Conservation (phyloP, 805 yeast species). For the Saccharomycopsis oosterbeekiorum region DNA sequence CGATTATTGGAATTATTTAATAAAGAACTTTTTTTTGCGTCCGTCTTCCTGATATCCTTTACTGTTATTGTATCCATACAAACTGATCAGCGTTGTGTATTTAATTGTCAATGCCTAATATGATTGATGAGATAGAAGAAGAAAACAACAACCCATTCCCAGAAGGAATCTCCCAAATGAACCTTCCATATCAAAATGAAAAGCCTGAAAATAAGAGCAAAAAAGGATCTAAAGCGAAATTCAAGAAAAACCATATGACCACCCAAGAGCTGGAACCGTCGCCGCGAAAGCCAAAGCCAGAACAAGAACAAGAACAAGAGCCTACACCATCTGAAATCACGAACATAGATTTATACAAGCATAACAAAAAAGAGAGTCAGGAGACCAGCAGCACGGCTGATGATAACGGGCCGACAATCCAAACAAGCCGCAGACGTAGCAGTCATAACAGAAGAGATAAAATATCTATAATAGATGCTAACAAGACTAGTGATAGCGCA, state of each 20-base stretch:
- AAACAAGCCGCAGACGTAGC: background rate
- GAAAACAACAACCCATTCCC: conserved; percentile 19
- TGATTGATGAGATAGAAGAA: conserved; percentile 11
- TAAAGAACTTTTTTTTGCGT: background rate
- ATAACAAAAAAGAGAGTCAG: background rate
- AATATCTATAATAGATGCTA: conserved; percentile 59
- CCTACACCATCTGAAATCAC: background rate
- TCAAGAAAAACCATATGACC: background rate
- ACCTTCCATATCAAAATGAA: conserved; percentile 9
- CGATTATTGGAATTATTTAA: background rate
- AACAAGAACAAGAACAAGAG: background rate
- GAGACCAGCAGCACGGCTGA: background rate
- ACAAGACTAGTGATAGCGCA: conserved; percentile 57
- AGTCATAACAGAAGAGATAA: conserved; percentile 1
- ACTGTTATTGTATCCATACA: no score
- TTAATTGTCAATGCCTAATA: background rate
- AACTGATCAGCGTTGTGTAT: no score
- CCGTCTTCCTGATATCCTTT: background rate
- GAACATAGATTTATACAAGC: background rate
- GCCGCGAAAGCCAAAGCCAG: background rate
- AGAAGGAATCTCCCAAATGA: conserved; percentile 13
- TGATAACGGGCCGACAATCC: background rate
- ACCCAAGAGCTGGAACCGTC: background rate
- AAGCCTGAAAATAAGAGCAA: background rate
- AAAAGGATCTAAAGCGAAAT: background rate